Evolutionary conservation across 768 basidiomycete species (phyloP), one percentile per base, ranked within the genome.

Genomic region (Udeniomyces megalosporus): DNA sequence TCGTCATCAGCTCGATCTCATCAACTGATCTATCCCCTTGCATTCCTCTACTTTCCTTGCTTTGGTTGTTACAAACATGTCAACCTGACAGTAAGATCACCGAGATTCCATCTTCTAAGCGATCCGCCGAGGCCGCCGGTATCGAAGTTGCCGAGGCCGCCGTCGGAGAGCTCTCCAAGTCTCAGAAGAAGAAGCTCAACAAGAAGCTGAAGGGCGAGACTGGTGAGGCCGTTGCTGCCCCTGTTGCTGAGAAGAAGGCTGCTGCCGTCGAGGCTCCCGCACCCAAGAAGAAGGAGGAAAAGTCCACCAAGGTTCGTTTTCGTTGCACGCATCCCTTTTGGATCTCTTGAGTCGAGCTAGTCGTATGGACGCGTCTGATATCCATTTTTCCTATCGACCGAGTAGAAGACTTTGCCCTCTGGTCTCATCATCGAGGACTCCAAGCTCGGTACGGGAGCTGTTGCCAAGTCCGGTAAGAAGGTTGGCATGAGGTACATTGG

Each of bases 401-500:
- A 53, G 57, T 58, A 71, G 65, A 66, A 68, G 52, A 75, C 72
- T 28, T 75, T 89, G 57, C 73, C 82, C 1, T 82, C 81, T 32
- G 92, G 91, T 15, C 75, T 96, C 58, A 81, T 85, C 73, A 76
- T 88, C 66, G 74, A 79, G 66, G 93, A 97, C 72, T 72, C 77
- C 66, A 90, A 84, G 71, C 70, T 81, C 51, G 93, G 93, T 49
- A 80, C 80, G 1, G 93, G 93, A n/a, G 82, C 86, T 42, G 77
- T 79, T 69, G 90, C 87, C 20, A 95, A 92, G 78, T 81, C 82
- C 60, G 92, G 92, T 17, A 82, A 84, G 75, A 83, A 77, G 47
- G 79, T 95, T 53, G 77, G 77, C 58, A 87, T 97, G 84, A 79
- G 93, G 61, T 97, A 96, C 75, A 84, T 97, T 68, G 93, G 93